These are phyloP conservation scores for Aspergillus leporis DNA, from an alignment of 495 filamentous ascomycete species.

Conservation along the genomic window DNA sequence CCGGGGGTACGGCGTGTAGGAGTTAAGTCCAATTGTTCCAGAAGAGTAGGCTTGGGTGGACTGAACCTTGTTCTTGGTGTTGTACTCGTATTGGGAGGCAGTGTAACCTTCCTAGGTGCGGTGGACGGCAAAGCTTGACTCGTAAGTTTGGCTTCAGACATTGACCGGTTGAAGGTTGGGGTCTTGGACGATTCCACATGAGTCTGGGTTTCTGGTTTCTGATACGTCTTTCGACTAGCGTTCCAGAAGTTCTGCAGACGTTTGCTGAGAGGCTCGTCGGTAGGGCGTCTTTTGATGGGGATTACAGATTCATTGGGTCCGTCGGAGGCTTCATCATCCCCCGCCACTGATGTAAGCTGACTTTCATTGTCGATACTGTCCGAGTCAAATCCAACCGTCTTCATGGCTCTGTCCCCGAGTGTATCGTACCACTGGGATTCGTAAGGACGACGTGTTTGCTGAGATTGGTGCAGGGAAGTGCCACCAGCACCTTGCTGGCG, in stretches of 20 bases:
- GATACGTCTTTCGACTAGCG: constrained; percentile 32
- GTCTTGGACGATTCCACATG: constrained; percentile 23
- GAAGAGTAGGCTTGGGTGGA: constrained; percentile 44
- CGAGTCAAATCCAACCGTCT: constrained; percentile 38
- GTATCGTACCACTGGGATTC: constrained; percentile 41
- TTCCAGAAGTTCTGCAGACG: constrained; percentile 46
- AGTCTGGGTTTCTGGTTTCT: constrained; percentile 18
- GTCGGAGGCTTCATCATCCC: constrained; percentile 38
- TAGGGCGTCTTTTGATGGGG: constrained; percentile 28
- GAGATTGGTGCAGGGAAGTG: constrained; percentile 30
- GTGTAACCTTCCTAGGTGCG: constrained; percentile 35
- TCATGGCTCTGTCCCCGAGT: constrained; percentile 38
- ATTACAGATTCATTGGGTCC: constrained; percentile 31
- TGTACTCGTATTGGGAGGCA: constrained; percentile 39
- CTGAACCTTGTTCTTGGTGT: constrained; percentile 48
- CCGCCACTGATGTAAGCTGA: constrained; percentile 36
- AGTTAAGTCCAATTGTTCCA: constrained; percentile 43
- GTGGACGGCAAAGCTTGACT: constrained; percentile 34
- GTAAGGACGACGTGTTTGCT: constrained; percentile 25
- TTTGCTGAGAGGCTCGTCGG: constrained; percentile 43
- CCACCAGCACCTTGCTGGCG: constrained; percentile 22
- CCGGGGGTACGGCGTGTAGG: constrained; percentile 40
- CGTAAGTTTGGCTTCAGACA: constrained; percentile 26
- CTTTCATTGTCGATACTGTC: constrained; percentile 36
- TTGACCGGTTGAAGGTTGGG: constrained; percentile 17